Evolutionary conservation across 2,329 filamentous ascomycete genomes (phyloP), one percentile per base, ranked within the genome.

Genomic region (Cladophialophora bantiana): DNA sequence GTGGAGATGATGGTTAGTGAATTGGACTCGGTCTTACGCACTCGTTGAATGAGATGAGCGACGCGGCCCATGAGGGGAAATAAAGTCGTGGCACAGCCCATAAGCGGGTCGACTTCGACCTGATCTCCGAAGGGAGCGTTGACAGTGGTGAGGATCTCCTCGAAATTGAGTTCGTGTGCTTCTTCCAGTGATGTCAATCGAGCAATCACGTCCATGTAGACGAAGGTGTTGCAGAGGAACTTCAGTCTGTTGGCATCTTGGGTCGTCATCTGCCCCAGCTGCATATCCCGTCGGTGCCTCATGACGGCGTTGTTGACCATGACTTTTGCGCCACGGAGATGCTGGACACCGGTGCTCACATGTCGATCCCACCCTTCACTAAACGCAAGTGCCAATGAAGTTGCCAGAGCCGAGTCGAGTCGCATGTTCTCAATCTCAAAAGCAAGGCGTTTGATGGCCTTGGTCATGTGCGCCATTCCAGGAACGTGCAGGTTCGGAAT

Each of bases 201-300:
- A 31, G 89, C 86, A 68, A 91, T 88, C 34, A 91, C 89, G 74
- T 91, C 88, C 84, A 91, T 89, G 73, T 91, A 92, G 7, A 91
- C 83, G 87, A 88, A 91, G 3, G 86, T 87, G 73, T 90, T 91
- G 77, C 88, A 89, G 18, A 92, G 79, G 71, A 91, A 91, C 63
- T 86, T 86, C 31, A 91, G 78, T 7, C 88, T 80, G 36, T 81
- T 65, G 4, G 72, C 74, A 5, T 74, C 72, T 58, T 77, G 77
- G 3, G 75, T 70, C 6, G 76, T 78, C 59, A 71, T 67, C 42
- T 68, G 59, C 7, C 69, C 69, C 12, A 63, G 10, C 54, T 70
- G 67, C 65, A 70, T 62, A 48, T 69, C 65, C 36, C 75, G 75
- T 69, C 78, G 77, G 74, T 85, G 81, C 71, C 82, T 77, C 64